A percentile compares a stretch with the other conserved stretches of the same genome.
These are phyloP conservation scores for Paracamarosporium sp. DNA, from an alignment of 2,329 filamentous ascomycete species.

Conservation along the genomic window DNA sequence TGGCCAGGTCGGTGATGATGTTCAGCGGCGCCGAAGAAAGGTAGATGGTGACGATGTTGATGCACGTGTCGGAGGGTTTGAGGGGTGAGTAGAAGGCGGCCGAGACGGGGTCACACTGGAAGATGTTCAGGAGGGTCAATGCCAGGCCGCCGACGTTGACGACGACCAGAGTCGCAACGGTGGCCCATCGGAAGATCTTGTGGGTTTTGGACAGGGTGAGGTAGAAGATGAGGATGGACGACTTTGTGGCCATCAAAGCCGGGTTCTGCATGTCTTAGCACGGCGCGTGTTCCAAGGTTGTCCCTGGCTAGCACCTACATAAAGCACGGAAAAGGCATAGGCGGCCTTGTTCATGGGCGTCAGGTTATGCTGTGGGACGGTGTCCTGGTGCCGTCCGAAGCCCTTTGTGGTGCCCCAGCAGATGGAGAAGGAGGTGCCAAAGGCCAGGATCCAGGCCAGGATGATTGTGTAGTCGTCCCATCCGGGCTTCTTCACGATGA, in stretches of 20 bases:
- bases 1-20: constrained; percentile 87
- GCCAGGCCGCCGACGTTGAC: constrained; percentile 81
- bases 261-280: constrained; percentile 69
- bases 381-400: constrained; percentile 69
- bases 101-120: constrained; percentile 80
- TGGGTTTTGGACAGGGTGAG: constrained; percentile 81
- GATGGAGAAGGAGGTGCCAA: constrained; percentile 72
- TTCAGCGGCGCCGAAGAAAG: constrained; percentile 85
- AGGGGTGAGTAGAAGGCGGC: constrained; percentile 68
- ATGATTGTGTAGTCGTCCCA: constrained; percentile 85
- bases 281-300: not conserved
- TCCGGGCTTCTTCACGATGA: constrained; percentile 73
- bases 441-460: constrained; percentile 76
- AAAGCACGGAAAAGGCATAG: constrained; percentile 68
- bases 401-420: constrained; percentile 69
- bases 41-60: constrained; percentile 68
- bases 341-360: constrained; percentile 62
- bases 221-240: constrained; percentile 91
- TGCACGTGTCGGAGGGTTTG: constrained; percentile 59
- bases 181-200: constrained; percentile 77
- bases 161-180: constrained; percentile 77
- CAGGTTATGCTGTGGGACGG: constrained; percentile 62
- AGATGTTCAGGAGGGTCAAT: constrained; percentile 84
- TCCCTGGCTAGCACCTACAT: constrained; percentile 53
- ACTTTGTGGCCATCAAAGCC: constrained; percentile 88